Base-by-base conservation (phyloP, 768 basidiomycete genomes). In the Boletus vermiculosoides region DNA sequence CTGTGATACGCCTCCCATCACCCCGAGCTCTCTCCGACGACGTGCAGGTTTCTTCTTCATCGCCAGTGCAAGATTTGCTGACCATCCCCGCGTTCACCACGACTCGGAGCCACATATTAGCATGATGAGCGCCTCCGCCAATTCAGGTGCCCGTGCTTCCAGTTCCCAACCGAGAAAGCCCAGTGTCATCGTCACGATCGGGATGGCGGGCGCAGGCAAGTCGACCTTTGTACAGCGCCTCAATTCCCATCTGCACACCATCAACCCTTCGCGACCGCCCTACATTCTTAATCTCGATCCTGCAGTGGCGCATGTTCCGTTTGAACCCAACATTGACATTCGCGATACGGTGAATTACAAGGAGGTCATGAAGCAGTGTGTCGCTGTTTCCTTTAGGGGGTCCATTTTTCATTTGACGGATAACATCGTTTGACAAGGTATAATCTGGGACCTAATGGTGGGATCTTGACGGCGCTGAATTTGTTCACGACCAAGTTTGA, bases 311-410 rank as follows among this genome's bases (percentile, higher is more conserved):
- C 87, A 88, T 56, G 80, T 94, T 40, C 93, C 95, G 3, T 99
- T 94, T 68, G 92, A 94, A 57, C 86, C 95, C 28, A 98, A 98
- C 71, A 98, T 99, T 58, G 97, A 99, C 72, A 98, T 99, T 50
- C 78, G 97, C 59, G 97, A 99, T 72, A 99, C 97, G 12, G 86
- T 99, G 22, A 90, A 98, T 71, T 99, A 98, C 74, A 84, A 89
- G 61, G 90, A 99, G 74, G 96, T 99, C 64, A 99, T 99, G 97
- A 95, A 97, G 83, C 94, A 98, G 94, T 97, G 79, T 79, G 88
- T 87, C 64, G 66, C 66, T 57, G 52, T 70, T 67, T 63, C 64
- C 58, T 59, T 54, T 45, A 42, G 33, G 56, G 33, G 44, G 18
- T 41, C 37, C 56, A 50, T 52, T 58, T 54, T 54, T 50, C 42